A percentile compares a stretch with the other conserved stretches of the same genome.
phyloP scores from a whole-genome alignment of 139 green algal genomes.

The Coccomyxa sp. region DNA sequence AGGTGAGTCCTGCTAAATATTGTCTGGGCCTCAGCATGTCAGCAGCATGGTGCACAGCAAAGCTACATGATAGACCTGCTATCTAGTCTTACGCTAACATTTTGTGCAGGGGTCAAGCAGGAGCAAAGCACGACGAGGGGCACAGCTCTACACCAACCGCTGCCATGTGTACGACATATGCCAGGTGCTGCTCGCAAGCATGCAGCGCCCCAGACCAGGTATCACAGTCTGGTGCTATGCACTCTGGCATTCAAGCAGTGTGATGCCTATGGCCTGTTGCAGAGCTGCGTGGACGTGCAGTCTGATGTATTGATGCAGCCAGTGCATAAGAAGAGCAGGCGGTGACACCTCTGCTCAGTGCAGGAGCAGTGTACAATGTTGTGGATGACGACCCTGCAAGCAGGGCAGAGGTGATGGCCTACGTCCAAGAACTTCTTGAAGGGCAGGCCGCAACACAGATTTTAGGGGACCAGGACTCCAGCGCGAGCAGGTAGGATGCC shows the following conservation, averaged over 20 bases:
- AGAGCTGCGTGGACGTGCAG: no score
- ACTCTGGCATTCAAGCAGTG: no score
- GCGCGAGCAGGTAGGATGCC: background rate
- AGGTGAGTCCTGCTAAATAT: no score
- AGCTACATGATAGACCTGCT: no score
- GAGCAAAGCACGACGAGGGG: constrained; percentile 30
- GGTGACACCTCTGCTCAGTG: no score
- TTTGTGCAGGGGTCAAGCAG: no score
- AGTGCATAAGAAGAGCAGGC: no score
- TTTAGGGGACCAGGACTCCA: background rate
- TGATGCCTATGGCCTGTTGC: no score
- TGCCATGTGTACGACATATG: constrained; percentile 80
- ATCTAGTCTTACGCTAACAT: no score
- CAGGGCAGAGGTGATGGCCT: constrained; percentile 19
- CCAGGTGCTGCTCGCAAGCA: constrained; percentile 53
- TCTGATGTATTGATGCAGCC: no score
- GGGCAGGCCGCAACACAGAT: background rate
- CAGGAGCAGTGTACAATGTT: constrained; percentile 64
- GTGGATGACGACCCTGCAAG: constrained; percentile 71
- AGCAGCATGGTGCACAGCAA: no score
- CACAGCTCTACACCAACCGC: constrained; percentile 49
- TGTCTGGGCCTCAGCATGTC: no score
- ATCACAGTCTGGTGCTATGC: background rate
- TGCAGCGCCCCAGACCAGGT: constrained; percentile 25
- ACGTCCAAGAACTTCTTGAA: background rate